These are phyloP conservation scores for Solanum lignicaule DNA, from an alignment of 257 asterid species.

Conservation along the genomic window DNA sequence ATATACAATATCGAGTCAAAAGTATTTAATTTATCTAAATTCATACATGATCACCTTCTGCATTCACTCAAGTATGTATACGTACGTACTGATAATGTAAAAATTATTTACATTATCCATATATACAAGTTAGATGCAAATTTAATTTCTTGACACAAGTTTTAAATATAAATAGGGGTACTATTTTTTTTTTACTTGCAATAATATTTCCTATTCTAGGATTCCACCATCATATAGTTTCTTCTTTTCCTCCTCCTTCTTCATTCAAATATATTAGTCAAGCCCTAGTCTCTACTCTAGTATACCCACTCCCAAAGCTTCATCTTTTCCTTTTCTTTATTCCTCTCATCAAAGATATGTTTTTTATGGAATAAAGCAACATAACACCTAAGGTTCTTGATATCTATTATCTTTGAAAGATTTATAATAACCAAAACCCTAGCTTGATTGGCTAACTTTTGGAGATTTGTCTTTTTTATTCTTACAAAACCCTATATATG, in stretches of 20 bases:
- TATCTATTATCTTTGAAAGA: neutral
- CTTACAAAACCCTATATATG: slow-evolving; percentile 6
- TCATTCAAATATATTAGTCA: neutral
- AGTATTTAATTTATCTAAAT: neutral
- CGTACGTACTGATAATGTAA: neutral
- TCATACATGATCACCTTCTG: neutral
- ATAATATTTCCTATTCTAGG: neutral
- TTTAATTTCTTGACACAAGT: neutral
- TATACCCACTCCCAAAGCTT: neutral
- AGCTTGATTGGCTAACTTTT: neutral
- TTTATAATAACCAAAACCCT: neutral
- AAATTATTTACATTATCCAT: neutral
- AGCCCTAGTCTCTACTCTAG: neutral
- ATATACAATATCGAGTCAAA: neutral
- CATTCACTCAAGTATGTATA: neutral
- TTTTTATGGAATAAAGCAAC: neutral
- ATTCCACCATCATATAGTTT: neutral
- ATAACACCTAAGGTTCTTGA: neutral
- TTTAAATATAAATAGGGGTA: neutral
- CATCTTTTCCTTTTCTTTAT: neutral
- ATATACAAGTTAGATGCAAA: neutral
- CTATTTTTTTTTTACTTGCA: neutral
- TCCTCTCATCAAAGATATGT: neutral
- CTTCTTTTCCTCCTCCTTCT: neutral
- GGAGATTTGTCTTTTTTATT: neutral